phyloP scores from a whole-genome alignment of 1,284 basidiomycete genomes.

The Nidula niveotomentosa region DNA sequence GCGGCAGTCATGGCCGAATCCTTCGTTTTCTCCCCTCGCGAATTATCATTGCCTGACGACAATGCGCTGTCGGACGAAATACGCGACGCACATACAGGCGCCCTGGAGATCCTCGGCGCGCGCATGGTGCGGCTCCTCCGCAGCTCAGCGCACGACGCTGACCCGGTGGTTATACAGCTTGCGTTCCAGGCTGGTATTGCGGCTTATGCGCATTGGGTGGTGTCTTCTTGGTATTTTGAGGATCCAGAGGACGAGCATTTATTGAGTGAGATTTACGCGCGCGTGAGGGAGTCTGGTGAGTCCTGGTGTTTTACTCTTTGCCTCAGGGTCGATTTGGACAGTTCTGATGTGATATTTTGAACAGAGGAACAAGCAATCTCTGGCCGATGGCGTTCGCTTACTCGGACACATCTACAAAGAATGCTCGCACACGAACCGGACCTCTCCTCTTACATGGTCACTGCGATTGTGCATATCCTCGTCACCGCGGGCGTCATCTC shows the following conservation, averaged over 20 bases:
- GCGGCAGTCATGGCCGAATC: no score
- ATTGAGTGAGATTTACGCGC: conserved; percentile 42
- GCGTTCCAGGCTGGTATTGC: conserved; percentile 47
- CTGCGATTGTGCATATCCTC: conserved; percentile 42
- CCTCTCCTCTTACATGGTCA: conserved; percentile 30
- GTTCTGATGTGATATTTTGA: not conserved
- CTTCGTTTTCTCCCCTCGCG: no score
- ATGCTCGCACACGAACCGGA: conserved; percentile 31
- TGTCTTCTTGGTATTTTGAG: conserved; percentile 49
- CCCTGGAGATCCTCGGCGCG: conserved; percentile 34
- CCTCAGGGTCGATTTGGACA: not conserved
- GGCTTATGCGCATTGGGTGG: conserved; percentile 42
- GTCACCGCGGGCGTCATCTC: conserved; percentile 36
- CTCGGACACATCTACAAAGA: conserved; percentile 40
- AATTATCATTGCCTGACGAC: no score
- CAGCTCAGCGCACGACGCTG: conserved; percentile 31
- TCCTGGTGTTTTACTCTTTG: conserved; percentile 1
- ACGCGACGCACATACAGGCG: conserved; percentile 20
- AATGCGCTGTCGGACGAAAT: conserved; percentile 22
- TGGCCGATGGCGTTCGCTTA: conserved; percentile 53
- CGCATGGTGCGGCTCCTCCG: conserved; percentile 33
- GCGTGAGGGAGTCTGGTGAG: conserved; percentile 44
- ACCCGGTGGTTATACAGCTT: conserved; percentile 49
- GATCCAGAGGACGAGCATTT: conserved; percentile 40
- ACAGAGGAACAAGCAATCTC: conserved; percentile 49